Percentiles rank a stretch among this genome's conserved stretches.
Evolutionary conservation across 345 rosid genomes (phyloP).

Genomic region (Geranium rotundifolium): DNA sequence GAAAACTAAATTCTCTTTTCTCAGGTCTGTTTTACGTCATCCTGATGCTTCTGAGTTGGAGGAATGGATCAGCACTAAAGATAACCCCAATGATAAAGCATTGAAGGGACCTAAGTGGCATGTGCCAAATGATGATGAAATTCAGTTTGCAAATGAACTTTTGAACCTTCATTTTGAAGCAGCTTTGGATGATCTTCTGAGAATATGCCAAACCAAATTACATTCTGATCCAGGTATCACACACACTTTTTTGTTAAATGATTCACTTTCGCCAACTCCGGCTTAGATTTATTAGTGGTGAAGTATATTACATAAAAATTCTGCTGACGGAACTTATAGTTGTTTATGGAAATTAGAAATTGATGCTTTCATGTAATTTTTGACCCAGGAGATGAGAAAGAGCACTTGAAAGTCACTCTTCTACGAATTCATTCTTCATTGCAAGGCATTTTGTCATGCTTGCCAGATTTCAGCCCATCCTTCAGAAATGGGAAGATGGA

Average conservation of each 20-base stretch:
- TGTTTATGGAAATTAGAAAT: not conserved
- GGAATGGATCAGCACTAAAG: constrained; percentile 91
- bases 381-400: constrained; percentile 83
- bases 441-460: constrained; percentile 98
- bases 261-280: not conserved
- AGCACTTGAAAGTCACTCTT: constrained; percentile 94
- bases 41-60: constrained; percentile 76
- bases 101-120: constrained; percentile 67
- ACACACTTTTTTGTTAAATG: not conserved
- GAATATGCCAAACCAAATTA: constrained; percentile 61
- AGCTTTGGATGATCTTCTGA: constrained; percentile 77
- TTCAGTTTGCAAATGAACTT: constrained; percentile 93
- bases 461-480: constrained; percentile 95
- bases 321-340: not conserved
- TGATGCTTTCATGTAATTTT: constrained; percentile 14
- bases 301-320: no score
- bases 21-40: constrained; percentile 62
- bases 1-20: constrained; percentile 3
- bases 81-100: constrained; percentile 41
- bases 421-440: constrained; percentile 86
- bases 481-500: constrained; percentile 45
- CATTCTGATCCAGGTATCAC: constrained; percentile 74
- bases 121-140: constrained; percentile 72
- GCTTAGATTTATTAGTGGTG: not conserved
- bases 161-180: constrained; percentile 74